Percentiles rank a stretch among this genome's conserved stretches.
Evolutionary conservation across 2,329 filamentous ascomycete species (phyloP).

Genomic region (Botrytis aclada): DNA sequence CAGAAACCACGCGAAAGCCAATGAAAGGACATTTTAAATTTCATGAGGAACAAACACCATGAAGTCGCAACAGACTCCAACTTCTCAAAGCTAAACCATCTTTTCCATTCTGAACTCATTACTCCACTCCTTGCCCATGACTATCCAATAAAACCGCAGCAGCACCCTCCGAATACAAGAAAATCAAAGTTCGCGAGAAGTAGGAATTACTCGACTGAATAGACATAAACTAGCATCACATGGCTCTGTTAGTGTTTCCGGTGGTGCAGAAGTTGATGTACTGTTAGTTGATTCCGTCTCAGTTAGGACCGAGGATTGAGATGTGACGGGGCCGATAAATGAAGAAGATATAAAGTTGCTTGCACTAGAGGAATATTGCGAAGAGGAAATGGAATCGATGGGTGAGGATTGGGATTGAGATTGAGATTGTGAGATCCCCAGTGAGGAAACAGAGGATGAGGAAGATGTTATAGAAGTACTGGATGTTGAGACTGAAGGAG

Average conservation of each 20-base stretch:
- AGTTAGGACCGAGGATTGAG: no score
- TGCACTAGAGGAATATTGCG: not conserved
- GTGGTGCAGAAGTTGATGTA: no score
- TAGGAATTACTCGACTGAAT: slow-evolving; percentile 9
- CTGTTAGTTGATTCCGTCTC: not conserved
- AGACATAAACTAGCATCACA: slow-evolving; percentile 8
- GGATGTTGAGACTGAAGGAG: not conserved
- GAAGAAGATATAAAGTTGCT: not conserved
- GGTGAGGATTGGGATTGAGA: not conserved
- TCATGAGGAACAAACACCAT: no score
- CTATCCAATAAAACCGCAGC: not conserved
- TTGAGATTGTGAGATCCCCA: not conserved
- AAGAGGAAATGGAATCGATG: not conserved
- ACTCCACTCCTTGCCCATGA: no score
- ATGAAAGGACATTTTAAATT: accelerated
- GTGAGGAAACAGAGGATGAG: not conserved
- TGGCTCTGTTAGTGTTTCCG: not conserved
- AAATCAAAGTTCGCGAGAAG: slow-evolving; percentile 14
- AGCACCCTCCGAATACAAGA: no score
- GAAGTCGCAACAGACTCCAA: not conserved
- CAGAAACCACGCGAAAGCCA: accelerated
- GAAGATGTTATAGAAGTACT: not conserved
- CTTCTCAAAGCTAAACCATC: not conserved
- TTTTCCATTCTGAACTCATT: not conserved
- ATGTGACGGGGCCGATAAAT: not conserved